Evolutionary conservation across 345 rosid genomes (phyloP).

Genomic region (Eucalyptus decipiens): DNA sequence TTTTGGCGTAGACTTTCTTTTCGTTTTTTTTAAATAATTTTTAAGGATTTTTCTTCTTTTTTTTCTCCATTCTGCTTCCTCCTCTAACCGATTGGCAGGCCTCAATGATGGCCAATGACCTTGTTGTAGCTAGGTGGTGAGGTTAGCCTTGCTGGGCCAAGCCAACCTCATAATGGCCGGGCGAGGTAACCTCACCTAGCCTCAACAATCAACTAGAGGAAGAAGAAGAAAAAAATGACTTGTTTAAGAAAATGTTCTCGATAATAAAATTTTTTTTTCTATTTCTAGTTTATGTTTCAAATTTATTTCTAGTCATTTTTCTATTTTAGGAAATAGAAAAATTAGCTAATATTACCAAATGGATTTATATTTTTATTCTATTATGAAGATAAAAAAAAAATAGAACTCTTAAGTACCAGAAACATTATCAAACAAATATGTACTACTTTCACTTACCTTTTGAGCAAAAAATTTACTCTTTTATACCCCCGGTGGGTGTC

Average conservation of each 20-base stretch:
- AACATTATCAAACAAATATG: no score
- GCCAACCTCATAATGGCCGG: no score
- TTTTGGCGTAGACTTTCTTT: accelerated
- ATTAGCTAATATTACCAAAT: accelerated
- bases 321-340: accelerated
- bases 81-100: accelerated
- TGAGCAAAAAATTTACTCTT: no score
- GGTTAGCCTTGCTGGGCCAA: no score
- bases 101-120: accelerated
- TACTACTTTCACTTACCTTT: no score
- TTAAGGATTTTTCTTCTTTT: accelerated
- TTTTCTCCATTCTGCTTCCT: no score
- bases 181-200: accelerated
- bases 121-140: no score
- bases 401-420: no score
- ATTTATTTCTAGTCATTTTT: no score
- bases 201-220: accelerated
- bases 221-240: accelerated
- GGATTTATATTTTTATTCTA: no score
- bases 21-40: accelerated
- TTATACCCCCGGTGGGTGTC: background rate
- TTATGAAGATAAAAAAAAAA: no score
- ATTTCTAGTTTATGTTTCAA: no score
- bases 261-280: accelerated
- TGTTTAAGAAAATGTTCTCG: accelerated